Percentiles rank a stretch among this genome's conserved stretches.
Conservation (phyloP, 176 grass and related monocot species). For the Oryza meyeriana region DNA sequence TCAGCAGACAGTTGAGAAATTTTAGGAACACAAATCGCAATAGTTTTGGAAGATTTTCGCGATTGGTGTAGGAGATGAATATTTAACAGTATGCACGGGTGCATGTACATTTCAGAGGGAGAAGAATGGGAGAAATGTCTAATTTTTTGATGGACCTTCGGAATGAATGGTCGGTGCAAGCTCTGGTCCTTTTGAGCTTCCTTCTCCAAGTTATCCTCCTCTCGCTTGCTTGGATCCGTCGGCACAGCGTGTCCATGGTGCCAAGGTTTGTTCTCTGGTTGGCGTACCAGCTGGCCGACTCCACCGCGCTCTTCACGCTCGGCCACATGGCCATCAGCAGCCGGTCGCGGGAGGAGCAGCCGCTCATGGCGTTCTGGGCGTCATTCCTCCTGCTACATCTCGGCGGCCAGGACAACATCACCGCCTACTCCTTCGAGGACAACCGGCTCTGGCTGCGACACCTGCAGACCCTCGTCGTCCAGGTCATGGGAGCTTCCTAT, state of each 20-base stretch:
- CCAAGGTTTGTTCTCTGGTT: slow-evolving; percentile 8
- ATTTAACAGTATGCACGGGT: too few species aligned
- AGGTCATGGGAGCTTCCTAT: neutral
- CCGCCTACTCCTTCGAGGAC: too few species aligned
- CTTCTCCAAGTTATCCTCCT: neutral
- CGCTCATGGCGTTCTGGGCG: neutral
- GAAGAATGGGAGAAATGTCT: too few species aligned
- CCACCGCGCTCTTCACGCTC: neutral
- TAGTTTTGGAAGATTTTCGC: too few species aligned
- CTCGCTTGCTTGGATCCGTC: neutral
- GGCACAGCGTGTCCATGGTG: neutral
- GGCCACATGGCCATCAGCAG: neutral
- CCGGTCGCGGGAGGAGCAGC: neutral
- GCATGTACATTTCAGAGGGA: too few species aligned
- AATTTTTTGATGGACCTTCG: neutral
- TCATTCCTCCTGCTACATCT: too few species aligned
- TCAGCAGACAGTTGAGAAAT: too few species aligned
- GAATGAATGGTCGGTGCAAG: neutral
- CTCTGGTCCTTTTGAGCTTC: neutral
- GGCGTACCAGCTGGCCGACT: slow-evolving; percentile 29
- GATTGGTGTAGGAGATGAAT: too few species aligned
- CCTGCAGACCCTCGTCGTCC: neutral
- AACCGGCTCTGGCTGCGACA: neutral
- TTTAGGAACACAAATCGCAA: too few species aligned
- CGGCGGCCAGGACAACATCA: too few species aligned